Conservation (phyloP, 2,329 filamentous ascomycete species). For the Trichophyton schoenleinii region DNA sequence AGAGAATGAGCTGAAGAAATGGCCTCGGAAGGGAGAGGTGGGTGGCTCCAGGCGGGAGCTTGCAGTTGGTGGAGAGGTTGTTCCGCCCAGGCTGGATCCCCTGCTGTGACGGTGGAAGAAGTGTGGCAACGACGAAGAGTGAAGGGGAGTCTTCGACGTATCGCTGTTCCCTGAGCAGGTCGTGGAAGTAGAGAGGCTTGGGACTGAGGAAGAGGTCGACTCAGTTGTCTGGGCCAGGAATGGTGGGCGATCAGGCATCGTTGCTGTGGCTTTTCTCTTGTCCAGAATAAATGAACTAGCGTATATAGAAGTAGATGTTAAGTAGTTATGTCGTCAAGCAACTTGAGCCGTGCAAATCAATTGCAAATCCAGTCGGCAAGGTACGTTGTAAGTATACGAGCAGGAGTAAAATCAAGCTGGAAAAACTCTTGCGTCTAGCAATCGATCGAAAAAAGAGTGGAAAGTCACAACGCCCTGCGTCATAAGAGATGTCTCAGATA, state of each 20-base stretch:
- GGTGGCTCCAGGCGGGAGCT: neutral
- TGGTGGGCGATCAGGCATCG: neutral
- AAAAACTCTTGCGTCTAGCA: no score
- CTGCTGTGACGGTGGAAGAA: slow-evolving; percentile 1
- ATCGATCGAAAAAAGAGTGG: no score
- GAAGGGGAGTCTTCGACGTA: neutral
- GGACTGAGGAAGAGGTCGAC: neutral
- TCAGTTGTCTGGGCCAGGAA: neutral
- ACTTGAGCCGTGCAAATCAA: neutral
- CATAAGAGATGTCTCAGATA: no score
- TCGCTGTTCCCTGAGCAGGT: neutral
- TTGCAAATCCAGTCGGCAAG: neutral
- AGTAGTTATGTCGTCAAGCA: neutral
- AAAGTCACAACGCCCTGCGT: no score
- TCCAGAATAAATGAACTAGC: neutral
- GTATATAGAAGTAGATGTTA: neutral
- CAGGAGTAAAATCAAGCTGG: neutral
- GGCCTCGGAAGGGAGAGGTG: neutral
- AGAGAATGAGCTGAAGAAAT: slow-evolving; percentile 4
- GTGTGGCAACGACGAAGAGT: neutral
- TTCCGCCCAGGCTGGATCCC: neutral
- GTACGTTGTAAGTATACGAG: neutral
- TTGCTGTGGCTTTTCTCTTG: neutral
- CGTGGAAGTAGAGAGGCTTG: neutral
- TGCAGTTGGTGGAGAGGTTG: neutral